These are phyloP conservation scores for Lycium ferocissimum DNA, from an alignment of 257 asterid genomes.

Conservation along the genomic window DNA sequence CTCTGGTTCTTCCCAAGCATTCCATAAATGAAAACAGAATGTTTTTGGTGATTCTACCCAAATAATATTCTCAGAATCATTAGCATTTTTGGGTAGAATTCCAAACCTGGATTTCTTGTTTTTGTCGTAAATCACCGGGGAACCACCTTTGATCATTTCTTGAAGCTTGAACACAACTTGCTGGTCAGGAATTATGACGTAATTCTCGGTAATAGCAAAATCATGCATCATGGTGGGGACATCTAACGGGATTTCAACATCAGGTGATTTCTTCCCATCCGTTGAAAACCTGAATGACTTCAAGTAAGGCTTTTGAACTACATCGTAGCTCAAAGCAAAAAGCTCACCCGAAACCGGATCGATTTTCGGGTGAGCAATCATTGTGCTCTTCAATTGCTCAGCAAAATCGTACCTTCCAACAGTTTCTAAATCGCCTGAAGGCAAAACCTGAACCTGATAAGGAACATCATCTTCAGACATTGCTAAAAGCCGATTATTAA, in stretches of 20 bases:
- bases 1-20: conserved; percentile 81
- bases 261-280: conserved; percentile 54
- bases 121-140: conserved; percentile 69
- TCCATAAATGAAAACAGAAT: conserved; percentile 77
- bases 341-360: conserved; percentile 68
- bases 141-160: conserved; percentile 72
- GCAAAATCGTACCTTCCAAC: conserved; percentile 54
- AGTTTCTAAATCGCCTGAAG: conserved; percentile 58
- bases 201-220: conserved; percentile 73
- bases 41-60: conserved; percentile 67
- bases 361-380: conserved; percentile 85
- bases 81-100: conserved; percentile 51
- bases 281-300: conserved; percentile 58
- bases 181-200: conserved; percentile 69
- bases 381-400: conserved; percentile 48
- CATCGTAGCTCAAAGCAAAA: conserved; percentile 67
- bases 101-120: conserved; percentile 66
- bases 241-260: conserved; percentile 56
- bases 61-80: conserved; percentile 36
- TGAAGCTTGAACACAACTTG: conserved; percentile 78
- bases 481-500: conserved; percentile 55
- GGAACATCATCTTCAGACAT: conserved; percentile 84
- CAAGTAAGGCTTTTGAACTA: conserved; percentile 59
- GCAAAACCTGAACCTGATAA: conserved; percentile 49
- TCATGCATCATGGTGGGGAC: conserved; percentile 82